A percentile compares a stretch with the other conserved stretches of the same genome.
phyloP scores from a whole-genome alignment of 371 early-diverging fungal genomes.

The Mucor lusitanicus region DNA sequence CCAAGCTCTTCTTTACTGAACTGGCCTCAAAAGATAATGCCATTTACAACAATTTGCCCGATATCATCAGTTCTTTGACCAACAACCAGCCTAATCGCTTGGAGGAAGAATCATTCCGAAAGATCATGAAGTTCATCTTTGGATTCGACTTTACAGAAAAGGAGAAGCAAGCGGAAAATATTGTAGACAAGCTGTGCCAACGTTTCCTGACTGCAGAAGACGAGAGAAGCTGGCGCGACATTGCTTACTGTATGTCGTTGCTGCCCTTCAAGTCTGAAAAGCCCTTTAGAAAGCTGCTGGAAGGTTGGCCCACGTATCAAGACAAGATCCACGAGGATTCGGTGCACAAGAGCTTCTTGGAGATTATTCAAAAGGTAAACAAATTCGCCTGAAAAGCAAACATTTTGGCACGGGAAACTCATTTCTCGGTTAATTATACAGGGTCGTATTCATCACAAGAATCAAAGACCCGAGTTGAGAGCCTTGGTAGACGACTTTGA shows the following conservation, averaged over 20 bases:
- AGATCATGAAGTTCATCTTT: conserved; percentile 89
- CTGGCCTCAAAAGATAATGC: conserved; percentile 95
- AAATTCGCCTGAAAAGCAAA: not conserved
- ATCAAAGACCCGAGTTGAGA: conserved; percentile 75
- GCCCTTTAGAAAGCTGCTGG: conserved; percentile 80
- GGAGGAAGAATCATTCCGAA: conserved; percentile 75
- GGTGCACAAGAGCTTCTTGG: conserved; percentile 80
- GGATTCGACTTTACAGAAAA: conserved; percentile 89
- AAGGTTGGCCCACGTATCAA: conserved; percentile 78
- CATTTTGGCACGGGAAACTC: not conserved
- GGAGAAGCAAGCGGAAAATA: conserved; percentile 92
- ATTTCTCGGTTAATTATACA: conserved; percentile 18
- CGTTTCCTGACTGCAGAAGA: conserved; percentile 79
- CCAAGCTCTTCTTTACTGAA: conserved; percentile 95
- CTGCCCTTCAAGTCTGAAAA: conserved; percentile 86
- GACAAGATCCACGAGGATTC: conserved; percentile 85
- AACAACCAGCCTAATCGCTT: conserved; percentile 53
- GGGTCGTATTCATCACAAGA: conserved; percentile 63
- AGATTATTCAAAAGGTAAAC: conserved; percentile 81
- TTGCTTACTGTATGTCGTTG: conserved; percentile 88
- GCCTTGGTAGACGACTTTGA: conserved; percentile 81
- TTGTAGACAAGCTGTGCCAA: conserved; percentile 93
- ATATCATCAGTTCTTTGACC: conserved; percentile 91
- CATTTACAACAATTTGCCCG: conserved; percentile 96
- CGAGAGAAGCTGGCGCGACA: conserved; percentile 87